phyloP scores from a whole-genome alignment of 371 early-diverging fungal genomes.

The Rhizopus arrhizus region DNA sequence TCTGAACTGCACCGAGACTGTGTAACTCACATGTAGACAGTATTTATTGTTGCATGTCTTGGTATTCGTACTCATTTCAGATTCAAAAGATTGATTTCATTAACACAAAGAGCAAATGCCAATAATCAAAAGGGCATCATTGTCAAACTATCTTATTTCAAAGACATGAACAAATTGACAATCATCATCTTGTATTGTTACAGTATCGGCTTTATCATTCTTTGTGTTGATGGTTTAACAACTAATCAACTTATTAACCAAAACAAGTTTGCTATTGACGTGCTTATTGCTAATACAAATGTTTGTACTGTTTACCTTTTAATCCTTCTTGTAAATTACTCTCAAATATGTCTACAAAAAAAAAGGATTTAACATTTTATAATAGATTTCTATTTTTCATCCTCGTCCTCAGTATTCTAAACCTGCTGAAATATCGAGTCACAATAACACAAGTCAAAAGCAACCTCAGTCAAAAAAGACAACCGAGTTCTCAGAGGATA shows the following conservation, averaged over 20 bases:
- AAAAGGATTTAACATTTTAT: neutral
- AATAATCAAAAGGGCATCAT: slow-evolving; percentile 12
- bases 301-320: slow-evolving; percentile 32
- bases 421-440: slow-evolving; percentile 1
- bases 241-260: slow-evolving; percentile 28
- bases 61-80: slow-evolving; percentile 42
- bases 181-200: slow-evolving; percentile 31
- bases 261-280: slow-evolving; percentile 49
- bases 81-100: slow-evolving; percentile 32
- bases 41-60: slow-evolving; percentile 26
- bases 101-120: slow-evolving; percentile 18
- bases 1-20: neutral
- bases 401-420: slow-evolving; percentile 37
- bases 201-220: slow-evolving; percentile 40
- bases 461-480: neutral
- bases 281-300: slow-evolving; percentile 42
- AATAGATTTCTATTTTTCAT: slow-evolving; percentile 48
- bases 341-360: slow-evolving; percentile 4
- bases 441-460: neutral
- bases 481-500: slow-evolving; percentile 1
- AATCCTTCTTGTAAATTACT: slow-evolving; percentile 24
- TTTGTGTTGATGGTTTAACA: slow-evolving; percentile 50
- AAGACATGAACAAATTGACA: slow-evolving; percentile 49
- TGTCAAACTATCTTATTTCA: slow-evolving; percentile 37
- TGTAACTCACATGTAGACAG: slow-evolving; percentile 5